Evolutionary conservation across 441 rosid species (phyloP), one percentile per base, ranked within the genome.

Genomic region (Pelargonium fulgidum): DNA sequence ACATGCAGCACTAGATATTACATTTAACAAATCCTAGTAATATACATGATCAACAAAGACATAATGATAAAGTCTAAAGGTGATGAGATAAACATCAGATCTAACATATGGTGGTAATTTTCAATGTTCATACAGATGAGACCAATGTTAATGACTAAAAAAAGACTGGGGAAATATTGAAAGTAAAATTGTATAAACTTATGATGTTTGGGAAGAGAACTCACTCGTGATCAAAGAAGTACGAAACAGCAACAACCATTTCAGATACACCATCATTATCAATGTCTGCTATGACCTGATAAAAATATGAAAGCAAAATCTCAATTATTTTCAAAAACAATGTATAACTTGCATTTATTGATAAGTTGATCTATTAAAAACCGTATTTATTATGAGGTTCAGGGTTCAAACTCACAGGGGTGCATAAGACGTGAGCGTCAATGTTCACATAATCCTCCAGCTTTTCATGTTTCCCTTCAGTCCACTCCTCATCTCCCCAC

Each of bases 401-500:
- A 29, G 17, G 73, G 72, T 71, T 14, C 39, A 68, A 42, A 85
- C 99, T 88, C 79, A 95, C 98, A 70, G 98, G 99, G 76, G 99
- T 91, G 81, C 91, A 85, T 71, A 95, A 80, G 78, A 95, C 81
- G 76, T 95, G 99, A 7, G 97, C 86, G 69, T 95, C 99, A 69
- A 95, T 73, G 75, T 91, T 87, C 81, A 95, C 96, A 77, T 85
- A 89, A 80, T 95, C 99, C 82, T 92, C 97, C 77, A 86, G 68
- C 75, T 84, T 87, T 84, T 87, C 94, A 67, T 92, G 99, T 59
- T 82, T 73, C 42, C 74, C 86, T 84, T 95, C 99, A 54, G 79
- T 84, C 97, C 97, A 95, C 73, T 91, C 97, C 80, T 92, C 99
- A 73, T 88, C 97, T 69, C 97, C 96, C 99, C 98, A 95, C 96